Base-by-base conservation (phyloP, 352 stramenopile species). In the Globisporangium abappressorium region DNA sequence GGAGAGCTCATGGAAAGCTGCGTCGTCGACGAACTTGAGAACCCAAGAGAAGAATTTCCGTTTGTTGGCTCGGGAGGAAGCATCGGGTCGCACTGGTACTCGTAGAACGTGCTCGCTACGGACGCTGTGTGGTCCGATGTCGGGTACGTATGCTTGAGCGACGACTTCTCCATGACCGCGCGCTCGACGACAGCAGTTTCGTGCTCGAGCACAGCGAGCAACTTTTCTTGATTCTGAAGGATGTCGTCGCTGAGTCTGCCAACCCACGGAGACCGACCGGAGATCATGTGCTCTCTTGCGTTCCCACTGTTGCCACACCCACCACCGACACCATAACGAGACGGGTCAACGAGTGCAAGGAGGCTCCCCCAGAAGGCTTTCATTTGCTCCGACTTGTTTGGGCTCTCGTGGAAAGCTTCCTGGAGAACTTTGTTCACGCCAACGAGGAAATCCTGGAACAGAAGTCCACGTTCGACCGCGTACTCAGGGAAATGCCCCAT, bases 121-220 rank as follows among this genome's bases (percentile, higher is more conserved):
- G 33, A 65, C 47, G 59, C 69, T 41, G 38, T 60, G 59, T 49
- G 61, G 20, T 82, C 79, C 1, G 73, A 78, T 18, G 71, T 34
- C 20, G 78, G 73, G 54, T 91, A 92, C 24, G 82, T 79, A 68
- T 90, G 81, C 56, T 91, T 92, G 24, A 91, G 72, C 22, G 81
- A 87, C n/a, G 82, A 69, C 59, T 93, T 91, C 57, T 92, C 85
- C 81, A 92, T 87, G n/a, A 93, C 81, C 0, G 85, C 84, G 5
- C 83, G 76, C 54, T 93, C 85, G 22, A 92, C 85, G 12, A 93
- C 85, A 20, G 83, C 85, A 8, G 85, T 93, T 63, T 93, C 85
- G 46, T 93, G 83, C 64, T 93, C 85, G 14, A 93, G 68, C 15
- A 93, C 73, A n/a, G 85, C 81, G 9, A 93, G 74, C 33, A 93